These are phyloP conservation scores for Ustilago loliicola DNA, from an alignment of 1,284 basidiomycete genomes.

Conservation along the genomic window DNA sequence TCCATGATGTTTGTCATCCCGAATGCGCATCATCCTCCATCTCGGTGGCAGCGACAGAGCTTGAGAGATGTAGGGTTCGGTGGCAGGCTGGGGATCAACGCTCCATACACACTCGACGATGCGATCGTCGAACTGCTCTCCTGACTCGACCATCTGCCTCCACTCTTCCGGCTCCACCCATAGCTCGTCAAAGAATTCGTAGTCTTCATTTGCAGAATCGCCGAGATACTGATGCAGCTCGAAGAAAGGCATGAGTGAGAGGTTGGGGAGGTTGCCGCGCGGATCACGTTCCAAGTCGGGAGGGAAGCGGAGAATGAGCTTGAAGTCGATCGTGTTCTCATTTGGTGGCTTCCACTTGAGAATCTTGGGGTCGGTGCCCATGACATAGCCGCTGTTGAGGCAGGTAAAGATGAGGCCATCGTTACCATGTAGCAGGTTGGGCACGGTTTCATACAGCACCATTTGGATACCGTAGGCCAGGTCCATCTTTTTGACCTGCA, in stretches of 20 bases:
- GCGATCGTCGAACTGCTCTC: slow-evolving; percentile 91
- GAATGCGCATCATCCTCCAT: slow-evolving; percentile 67
- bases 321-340: slow-evolving; percentile 98
- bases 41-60: slow-evolving; percentile 48
- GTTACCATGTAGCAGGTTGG: slow-evolving; percentile 89
- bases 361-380: slow-evolving; percentile 92
- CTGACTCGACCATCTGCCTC: slow-evolving; percentile 87
- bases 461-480: slow-evolving; percentile 89
- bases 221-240: slow-evolving; percentile 79
- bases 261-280: slow-evolving; percentile 77
- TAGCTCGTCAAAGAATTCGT: slow-evolving; percentile 90
- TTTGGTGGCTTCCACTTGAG: slow-evolving; percentile 97
- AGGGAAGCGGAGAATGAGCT: slow-evolving; percentile 91
- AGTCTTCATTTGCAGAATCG: slow-evolving; percentile 70
- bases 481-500: slow-evolving; percentile 84
- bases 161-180: slow-evolving; percentile 90
- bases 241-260: slow-evolving; percentile 86
- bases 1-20: slow-evolving; percentile 67
- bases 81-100: slow-evolving; percentile 72
- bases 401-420: slow-evolving; percentile 98
- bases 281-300: slow-evolving; percentile 72
- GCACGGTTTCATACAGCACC: slow-evolving; percentile 86
- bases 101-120: slow-evolving; percentile 92
- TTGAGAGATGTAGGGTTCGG: slow-evolving; percentile 37
- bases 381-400: slow-evolving; percentile 83